Percentiles rank a stretch among this genome's conserved stretches.
Conservation (phyloP, 352 stramenopile species). For the Lagenidium giganteum region DNA sequence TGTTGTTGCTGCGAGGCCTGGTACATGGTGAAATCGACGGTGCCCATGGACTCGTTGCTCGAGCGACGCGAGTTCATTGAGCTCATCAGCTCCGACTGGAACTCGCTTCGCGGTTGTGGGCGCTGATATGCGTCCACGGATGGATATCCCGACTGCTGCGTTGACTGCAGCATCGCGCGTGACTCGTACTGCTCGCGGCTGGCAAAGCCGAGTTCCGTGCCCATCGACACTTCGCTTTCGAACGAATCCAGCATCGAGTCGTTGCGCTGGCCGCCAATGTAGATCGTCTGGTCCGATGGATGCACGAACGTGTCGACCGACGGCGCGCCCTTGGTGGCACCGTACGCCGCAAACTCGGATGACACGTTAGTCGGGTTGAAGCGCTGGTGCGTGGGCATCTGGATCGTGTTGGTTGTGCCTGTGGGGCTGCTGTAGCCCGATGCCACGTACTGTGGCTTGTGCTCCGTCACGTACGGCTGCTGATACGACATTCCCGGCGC, state of each 20-base stretch:
- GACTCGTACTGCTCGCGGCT: too few relatives aligned
- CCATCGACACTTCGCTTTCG: slow-evolving; percentile 56
- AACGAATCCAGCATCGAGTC: slow-evolving; percentile 2
- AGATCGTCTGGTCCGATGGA: too few relatives aligned
- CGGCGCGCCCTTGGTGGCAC: too few relatives aligned
- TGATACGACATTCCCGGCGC: slow-evolving; percentile 2
- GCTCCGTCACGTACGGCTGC: slow-evolving; percentile 10
- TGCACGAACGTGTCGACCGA: too few relatives aligned
- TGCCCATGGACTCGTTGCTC: slow-evolving; percentile 48
- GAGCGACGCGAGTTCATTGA: slow-evolving; percentile 19
- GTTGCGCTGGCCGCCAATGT: background rate
- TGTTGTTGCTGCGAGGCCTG: too few relatives aligned
- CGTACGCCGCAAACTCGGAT: too few relatives aligned
- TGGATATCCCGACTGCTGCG: too few relatives aligned
- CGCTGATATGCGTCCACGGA: too few relatives aligned
- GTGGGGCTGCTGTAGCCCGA: slow-evolving; percentile 5
- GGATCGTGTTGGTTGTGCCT: slow-evolving; percentile 8
- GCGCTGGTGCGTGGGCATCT: slow-evolving; percentile 3
- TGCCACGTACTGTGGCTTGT: slow-evolving; percentile 9
- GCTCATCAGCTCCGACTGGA: slow-evolving; percentile 21
- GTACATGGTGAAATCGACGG: slow-evolving; percentile 43
- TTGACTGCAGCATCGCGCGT: too few relatives aligned
- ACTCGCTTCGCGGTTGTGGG: too few relatives aligned
- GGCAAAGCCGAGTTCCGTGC: too few relatives aligned
- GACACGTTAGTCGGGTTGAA: too few relatives aligned